A percentile compares a stretch with the other conserved stretches of the same genome.
Conservation (phyloP, 1,284 basidiomycete species). For the Anthracocystis panici-leucophaei region DNA sequence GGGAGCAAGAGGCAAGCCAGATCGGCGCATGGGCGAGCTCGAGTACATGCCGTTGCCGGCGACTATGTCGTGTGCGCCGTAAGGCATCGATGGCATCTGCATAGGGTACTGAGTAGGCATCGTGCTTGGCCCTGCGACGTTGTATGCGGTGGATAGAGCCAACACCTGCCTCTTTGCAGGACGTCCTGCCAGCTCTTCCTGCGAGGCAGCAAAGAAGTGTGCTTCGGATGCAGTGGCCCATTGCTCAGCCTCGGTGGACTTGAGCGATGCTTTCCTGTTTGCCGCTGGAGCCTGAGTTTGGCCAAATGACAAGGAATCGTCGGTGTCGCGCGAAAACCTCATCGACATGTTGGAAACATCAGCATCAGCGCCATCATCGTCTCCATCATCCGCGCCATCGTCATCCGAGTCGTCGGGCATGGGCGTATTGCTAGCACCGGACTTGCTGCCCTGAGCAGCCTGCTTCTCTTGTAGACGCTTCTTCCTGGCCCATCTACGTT, state of each 20-base stretch:
- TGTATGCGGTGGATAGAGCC: constrained; percentile 29
- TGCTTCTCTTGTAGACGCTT: constrained; percentile 69
- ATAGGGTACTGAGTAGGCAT: constrained; percentile 16
- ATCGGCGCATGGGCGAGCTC: constrained; percentile 36
- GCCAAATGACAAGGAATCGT: constrained; percentile 24
- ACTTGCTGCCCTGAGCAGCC: constrained; percentile 36
- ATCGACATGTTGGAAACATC: constrained; percentile 45
- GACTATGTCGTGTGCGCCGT: constrained; percentile 18
- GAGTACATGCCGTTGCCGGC: constrained; percentile 23
- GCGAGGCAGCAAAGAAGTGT: constrained; percentile 24
- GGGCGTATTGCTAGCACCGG: constrained; percentile 35
- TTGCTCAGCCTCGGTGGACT: constrained; percentile 7
- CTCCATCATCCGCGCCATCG: constrained; percentile 24
- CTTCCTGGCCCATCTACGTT: constrained; percentile 73
- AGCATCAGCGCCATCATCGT: constrained; percentile 47
- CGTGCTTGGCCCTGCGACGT: constrained; percentile 32
- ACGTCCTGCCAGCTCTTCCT: constrained; percentile 15
- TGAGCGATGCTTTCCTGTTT: constrained; percentile 23
- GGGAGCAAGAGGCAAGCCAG: constrained; percentile 25
- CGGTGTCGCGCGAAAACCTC: constrained; percentile 22
- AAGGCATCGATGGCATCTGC: constrained; percentile 14
- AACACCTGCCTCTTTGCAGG: constrained; percentile 33
- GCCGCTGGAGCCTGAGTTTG: constrained; percentile 7
- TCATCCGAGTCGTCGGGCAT: constrained; percentile 35
- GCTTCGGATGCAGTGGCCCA: constrained; percentile 14